These are phyloP conservation scores for Ustulina deusta DNA, from an alignment of 2,329 filamentous ascomycete species.

Conservation along the genomic window DNA sequence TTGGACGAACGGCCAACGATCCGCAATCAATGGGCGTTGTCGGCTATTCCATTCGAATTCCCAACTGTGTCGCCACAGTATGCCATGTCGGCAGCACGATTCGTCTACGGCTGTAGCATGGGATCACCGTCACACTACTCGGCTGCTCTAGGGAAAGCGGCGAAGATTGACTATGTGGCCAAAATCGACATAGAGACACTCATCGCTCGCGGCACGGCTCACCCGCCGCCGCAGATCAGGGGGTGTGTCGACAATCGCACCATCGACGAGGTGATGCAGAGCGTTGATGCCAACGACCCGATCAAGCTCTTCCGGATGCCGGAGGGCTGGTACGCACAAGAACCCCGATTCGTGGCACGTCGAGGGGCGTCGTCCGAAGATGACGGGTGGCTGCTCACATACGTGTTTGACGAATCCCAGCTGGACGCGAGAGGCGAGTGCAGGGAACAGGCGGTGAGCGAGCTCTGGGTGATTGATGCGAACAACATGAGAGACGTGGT, in stretches of 20 bases:
- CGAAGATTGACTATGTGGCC: constrained; percentile 74
- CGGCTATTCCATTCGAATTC: constrained; percentile 76
- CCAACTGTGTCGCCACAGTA: constrained; percentile 67
- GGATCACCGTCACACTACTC: constrained; percentile 65
- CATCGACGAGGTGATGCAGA: constrained; percentile 64
- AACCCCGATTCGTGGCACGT: constrained; percentile 72
- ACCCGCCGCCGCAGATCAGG: constrained; percentile 62
- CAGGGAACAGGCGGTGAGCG: constrained; percentile 60
- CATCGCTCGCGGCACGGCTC: constrained; percentile 63
- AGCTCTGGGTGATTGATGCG: constrained; percentile 77
- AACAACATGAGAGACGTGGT: constrained; percentile 71
- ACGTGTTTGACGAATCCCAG: constrained; percentile 77
- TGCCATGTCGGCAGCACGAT: constrained; percentile 69
- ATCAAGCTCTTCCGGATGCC: constrained; percentile 74
- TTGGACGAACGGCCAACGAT: constrained; percentile 55
- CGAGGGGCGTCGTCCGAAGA: constrained; percentile 63
- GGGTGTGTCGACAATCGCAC: constrained; percentile 72
- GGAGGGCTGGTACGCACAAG: constrained; percentile 71
- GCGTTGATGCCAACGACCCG: constrained; percentile 61
- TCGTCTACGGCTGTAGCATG: constrained; percentile 76
- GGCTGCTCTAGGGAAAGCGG: constrained; percentile 70
- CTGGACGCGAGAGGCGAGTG: constrained; percentile 64
- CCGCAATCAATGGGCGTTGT: constrained; percentile 72
- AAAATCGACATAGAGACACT: constrained; percentile 69
- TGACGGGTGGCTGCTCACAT: constrained; percentile 75